Base-by-base conservation (phyloP, 352 stramenopile genomes). In the Globisporangium spinosum region DNA sequence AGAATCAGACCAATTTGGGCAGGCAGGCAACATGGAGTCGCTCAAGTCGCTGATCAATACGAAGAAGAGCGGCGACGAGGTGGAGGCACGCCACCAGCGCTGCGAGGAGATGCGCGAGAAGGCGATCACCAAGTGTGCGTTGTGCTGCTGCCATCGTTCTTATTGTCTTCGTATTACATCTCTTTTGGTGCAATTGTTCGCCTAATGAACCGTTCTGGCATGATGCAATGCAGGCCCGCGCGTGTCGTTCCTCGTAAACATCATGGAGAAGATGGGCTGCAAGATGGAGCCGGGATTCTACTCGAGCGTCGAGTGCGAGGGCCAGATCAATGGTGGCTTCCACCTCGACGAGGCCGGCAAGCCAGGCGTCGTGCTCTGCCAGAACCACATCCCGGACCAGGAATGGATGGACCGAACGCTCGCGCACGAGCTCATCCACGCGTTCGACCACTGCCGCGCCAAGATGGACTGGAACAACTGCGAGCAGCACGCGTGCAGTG, bases 391-490 rank as follows among this genome's bases (percentile, higher is more conserved):
- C 67, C 71, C 77, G n/a, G 88, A 96, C 71, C 89, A 96, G 61
- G 81, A 95, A 70, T 92, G 85, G 87, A 94, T 98, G 80, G 90
- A 98, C 69, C 87, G 90, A 58, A 98, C 94, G 22, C 79, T 98
- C 61, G 79, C 89, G 23, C 94, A 98, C 67, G 94, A 98, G 75
- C 79, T 98, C 64, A 93, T 98, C 67, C 94, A 98, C 73, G 94
- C 94, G 7, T 98, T 91, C 68, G 94, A 98, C 72, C 87, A 97
- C 75, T 98, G 92, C 77, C 89, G 93, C 62, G 87, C 89, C 68
- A 96, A 98, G 70, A 84, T 98, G 58, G 85, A 98, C 76, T 98
- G 90, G 89, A 87, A 83, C 68, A 97, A 97, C 77, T 97, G 89
- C 77, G 87, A 96, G 69, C 90, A 98, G 68, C 83, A 97, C 70